Base-by-base conservation (phyloP, 345 rosid genomes). In the Viola odorata region DNA sequence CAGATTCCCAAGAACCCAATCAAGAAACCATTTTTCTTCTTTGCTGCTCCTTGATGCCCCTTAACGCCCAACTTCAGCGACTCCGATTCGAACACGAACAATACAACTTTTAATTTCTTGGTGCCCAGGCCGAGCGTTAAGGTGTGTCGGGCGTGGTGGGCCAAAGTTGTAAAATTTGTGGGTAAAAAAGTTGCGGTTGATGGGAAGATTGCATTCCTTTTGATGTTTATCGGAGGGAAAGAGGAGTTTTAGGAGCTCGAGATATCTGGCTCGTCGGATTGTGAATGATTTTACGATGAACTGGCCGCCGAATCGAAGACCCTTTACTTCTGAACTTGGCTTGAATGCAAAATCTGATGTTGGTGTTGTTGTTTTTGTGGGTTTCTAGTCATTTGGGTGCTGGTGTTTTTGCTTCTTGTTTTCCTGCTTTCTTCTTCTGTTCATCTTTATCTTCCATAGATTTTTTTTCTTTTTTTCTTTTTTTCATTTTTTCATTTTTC, bases 101-200 rank as follows among this genome's bases (percentile, higher is more conserved):
- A 60, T 0, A 87, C 69, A 0, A 94, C 90, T 61, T 94, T 89
- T 0, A 97, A 89, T 57, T 87, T 94, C 67, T 75, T 89, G 8
- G 99, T 90, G 6, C 99, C 97, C 0, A 94, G 79, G 2, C 99
- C 99, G 13, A 94, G 86, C 3, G 97, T 89, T 0, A 94, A 73
- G 13, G 99, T 94, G 49, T 94, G 97, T 97, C 96, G 90, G 5
- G 99, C 99, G 52, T 84, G 97, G 77, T 94, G 97, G 3, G 99
- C 96, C 23, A 94, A 69, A 76, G 87, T 85, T 0, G 96, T 90
- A 95, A 94, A 94, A 73, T 87, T 89, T 7, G 97, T 94, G 0
- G 99, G 97, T 47, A 94, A 58, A 66, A 81, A 94, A 39, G 91
- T 91, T 10, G 96, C 74, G 4, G 96, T 84, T 2, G 99, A 84